Evolutionary conservation across 2,329 filamentous ascomycete genomes (phyloP).

Genomic region (Hypoxylon sp.): DNA sequence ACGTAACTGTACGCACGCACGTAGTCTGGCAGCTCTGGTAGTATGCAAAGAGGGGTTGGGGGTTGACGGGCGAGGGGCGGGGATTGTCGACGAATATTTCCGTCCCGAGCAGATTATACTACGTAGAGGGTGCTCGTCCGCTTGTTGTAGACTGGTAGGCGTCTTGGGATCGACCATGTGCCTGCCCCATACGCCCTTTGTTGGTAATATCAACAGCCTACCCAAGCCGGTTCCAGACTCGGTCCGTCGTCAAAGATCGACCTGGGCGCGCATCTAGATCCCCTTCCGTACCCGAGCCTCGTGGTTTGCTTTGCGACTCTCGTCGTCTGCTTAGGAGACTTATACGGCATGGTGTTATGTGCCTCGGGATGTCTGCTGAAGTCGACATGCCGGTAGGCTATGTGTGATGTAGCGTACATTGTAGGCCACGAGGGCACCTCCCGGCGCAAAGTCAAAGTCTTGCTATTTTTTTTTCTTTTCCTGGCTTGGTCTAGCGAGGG

Average conservation of each 20-base stretch:
- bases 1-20: no score
- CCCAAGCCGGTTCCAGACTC: constrained; percentile 31
- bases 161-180: constrained; percentile 27
- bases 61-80: constrained; percentile 7
- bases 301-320: constrained; percentile 10
- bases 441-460: constrained; percentile 19
- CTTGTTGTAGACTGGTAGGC: neutral
- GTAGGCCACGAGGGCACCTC: constrained; percentile 28
- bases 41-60: constrained; percentile 24
- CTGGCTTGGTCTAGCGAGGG: constrained; percentile 18
- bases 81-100: constrained; percentile 15
- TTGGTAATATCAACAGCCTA: constrained; percentile 28
- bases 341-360: neutral
- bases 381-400: neutral
- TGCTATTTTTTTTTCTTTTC: constrained; percentile 18
- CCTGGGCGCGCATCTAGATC: constrained; percentile 29
- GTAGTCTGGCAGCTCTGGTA: no score
- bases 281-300: constrained; percentile 9
- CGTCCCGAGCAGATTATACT: constrained; percentile 8
- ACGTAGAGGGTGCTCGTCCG: no score
- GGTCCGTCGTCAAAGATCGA: constrained; percentile 20
- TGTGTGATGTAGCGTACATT: constrained; percentile 12
- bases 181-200: constrained; percentile 26
- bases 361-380: neutral
- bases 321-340: constrained; percentile 2